A percentile compares a stretch with the other conserved stretches of the same genome.
Evolutionary conservation across 805 yeast genomes (phyloP).

Genomic region (Wickerhamiella allomyrinae): DNA sequence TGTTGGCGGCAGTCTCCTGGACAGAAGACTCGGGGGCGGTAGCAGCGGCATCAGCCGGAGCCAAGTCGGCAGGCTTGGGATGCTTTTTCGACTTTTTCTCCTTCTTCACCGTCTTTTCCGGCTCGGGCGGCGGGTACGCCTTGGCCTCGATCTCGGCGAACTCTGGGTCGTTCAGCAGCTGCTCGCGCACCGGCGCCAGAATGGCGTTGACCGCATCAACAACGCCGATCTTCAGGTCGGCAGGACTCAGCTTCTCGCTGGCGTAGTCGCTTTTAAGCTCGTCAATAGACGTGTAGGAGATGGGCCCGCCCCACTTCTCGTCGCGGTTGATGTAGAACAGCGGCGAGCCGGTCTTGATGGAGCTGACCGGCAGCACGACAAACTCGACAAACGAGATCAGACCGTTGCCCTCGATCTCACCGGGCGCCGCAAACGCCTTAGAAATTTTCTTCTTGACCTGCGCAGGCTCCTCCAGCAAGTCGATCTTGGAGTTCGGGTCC

Average conservation of each 20-base stretch:
- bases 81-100: conserved; percentile 58
- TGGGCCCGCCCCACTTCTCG: conserved; percentile 92
- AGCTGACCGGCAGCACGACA: conserved; percentile 77
- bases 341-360: conserved; percentile 45
- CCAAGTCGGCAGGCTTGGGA: neutral
- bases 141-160: conserved; percentile 58
- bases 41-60: too few relatives aligned
- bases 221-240: conserved; percentile 87
- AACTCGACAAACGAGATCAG: conserved; percentile 70
- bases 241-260: conserved; percentile 68
- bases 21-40: too few relatives aligned
- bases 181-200: conserved; percentile 72
- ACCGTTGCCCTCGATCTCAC: conserved; percentile 83
- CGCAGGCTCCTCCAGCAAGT: conserved; percentile 79
- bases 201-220: conserved; percentile 68
- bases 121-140: conserved; percentile 69
- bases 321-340: conserved; percentile 74
- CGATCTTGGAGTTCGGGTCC: conserved; percentile 96
- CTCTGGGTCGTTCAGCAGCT: conserved; percentile 44
- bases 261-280: conserved; percentile 60
- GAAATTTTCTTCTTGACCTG: conserved; percentile 77
- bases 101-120: conserved; percentile 40
- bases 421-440: conserved; percentile 92
- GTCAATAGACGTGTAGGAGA: conserved; percentile 53
- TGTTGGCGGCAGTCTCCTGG: too few relatives aligned